phyloP scores from a whole-genome alignment of 768 basidiomycete genomes.

The Gloeostereum incarnatum region DNA sequence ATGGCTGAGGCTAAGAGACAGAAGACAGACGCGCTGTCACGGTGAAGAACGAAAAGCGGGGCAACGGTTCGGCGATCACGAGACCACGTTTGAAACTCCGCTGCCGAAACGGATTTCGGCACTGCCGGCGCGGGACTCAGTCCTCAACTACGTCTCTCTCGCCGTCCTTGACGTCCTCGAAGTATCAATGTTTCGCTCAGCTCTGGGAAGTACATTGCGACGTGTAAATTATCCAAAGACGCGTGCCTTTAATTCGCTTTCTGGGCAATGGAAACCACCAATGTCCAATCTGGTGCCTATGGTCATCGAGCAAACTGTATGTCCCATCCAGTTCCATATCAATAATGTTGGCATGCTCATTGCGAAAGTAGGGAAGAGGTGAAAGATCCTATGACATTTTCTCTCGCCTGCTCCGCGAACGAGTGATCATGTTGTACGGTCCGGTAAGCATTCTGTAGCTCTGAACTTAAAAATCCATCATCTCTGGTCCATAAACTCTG shows the following conservation, averaged over 20 bases:
- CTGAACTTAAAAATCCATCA: too few species aligned
- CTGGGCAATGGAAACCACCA: constrained; percentile 33
- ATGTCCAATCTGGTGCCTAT: constrained; percentile 3
- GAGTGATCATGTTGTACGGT: constrained; percentile 93
- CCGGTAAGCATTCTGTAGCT: constrained; percentile 53
- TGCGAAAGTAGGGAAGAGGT: constrained; percentile 54
- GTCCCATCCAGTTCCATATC: not conserved
- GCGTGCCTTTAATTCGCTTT: constrained; percentile 47
- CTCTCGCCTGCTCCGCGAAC: constrained; percentile 84
- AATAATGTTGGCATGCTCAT: constrained; percentile 8
- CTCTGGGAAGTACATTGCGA: constrained; percentile 14
- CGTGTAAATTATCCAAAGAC: constrained; percentile 9
- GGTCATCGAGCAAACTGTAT: constrained; percentile 7
- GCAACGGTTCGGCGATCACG: too few species aligned
- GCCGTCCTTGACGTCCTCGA: constrained; percentile 2
- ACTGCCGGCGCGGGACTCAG: too few species aligned
- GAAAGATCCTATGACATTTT: constrained; percentile 95
- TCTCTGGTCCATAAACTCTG: too few species aligned
- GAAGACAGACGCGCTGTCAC: too few species aligned
- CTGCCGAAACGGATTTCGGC: too few species aligned
- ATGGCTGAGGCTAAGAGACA: too few species aligned
- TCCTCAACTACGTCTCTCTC: too few species aligned
- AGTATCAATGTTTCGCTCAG: constrained; percentile 17
- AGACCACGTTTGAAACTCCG: too few species aligned
- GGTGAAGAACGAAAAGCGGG: too few species aligned